These are phyloP conservation scores for Nemophila menziesii DNA, from an alignment of 257 asterid species.

Conservation along the genomic window DNA sequence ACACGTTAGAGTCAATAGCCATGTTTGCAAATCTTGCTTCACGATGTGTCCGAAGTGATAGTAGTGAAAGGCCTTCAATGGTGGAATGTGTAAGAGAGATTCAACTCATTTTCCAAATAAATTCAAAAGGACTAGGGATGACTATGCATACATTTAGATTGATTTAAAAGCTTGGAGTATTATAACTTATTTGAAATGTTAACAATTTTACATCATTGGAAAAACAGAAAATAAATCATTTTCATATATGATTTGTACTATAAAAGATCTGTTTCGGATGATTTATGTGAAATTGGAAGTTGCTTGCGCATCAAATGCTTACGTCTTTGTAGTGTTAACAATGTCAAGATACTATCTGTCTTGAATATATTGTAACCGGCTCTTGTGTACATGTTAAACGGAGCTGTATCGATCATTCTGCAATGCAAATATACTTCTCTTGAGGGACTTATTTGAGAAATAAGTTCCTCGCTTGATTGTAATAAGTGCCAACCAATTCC, in stretches of 20 bases:
- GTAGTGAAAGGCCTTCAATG: conserved; percentile 82
- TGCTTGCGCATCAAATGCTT: conserved; percentile 80
- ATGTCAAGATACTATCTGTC: conserved; percentile 71
- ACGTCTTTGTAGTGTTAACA: conserved; percentile 76
- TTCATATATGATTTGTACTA: background rate
- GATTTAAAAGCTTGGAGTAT: conserved; percentile 19
- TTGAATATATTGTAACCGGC: conserved; percentile 63
- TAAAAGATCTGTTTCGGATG: conserved; percentile 20
- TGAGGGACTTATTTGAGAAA: conserved; percentile 58
- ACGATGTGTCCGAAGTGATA: conserved; percentile 62
- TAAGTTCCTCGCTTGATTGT: conserved; percentile 77
- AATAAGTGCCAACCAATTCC: conserved; percentile 92
- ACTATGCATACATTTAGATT: conserved; percentile 67
- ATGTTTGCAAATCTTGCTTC: conserved; percentile 83
- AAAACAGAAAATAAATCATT: background rate
- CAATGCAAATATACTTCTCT: conserved; percentile 80
- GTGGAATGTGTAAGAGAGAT: conserved; percentile 67
- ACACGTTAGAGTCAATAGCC: conserved; percentile 78
- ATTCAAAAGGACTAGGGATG: conserved; percentile 55
- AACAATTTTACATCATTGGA: background rate
- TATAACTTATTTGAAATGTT: background rate
- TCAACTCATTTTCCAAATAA: conserved; percentile 47
- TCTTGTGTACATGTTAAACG: conserved; percentile 67
- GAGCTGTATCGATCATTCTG: conserved; percentile 74
- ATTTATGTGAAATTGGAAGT: conserved; percentile 36